Base-by-base conservation (phyloP, 305 asterid genomes). In the Stenogyne calaminthoides region DNA sequence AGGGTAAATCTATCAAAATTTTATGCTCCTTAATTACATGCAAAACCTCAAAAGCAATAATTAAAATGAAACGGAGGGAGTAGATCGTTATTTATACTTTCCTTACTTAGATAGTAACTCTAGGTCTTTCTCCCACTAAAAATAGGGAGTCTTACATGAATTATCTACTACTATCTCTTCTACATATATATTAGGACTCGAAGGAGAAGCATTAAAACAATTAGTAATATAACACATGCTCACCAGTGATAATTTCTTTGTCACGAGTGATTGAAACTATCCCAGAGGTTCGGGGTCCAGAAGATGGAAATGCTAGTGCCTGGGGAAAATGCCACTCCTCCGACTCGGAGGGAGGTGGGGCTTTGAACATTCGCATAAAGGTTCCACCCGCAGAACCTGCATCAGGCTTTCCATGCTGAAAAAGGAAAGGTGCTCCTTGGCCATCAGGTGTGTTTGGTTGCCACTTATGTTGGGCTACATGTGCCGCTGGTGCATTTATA, bases 381-480 rank as follows among this genome's bases (percentile, higher is more conserved):
- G 90, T 80, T 81, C 97, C 98, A 85, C 87, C 90, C 75, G 89
- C 85, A 61, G 92, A 85, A 77, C 86, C 86, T 64, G 91, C 77
- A 82, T 78, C 87, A 51, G 97, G 89, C 78, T 87, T 93, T 73
- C 96, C 97, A 65, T 91, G 97, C 72, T 95, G 88, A 82, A 95
- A 93, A 79, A 95, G 97, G 85, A 95, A 95, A 74, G 97, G 98
- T 16, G 96, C 54, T 55, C 99, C 99, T 74, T 88, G 95, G 61
- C 98, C 99, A 82, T 93, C 99, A 42, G 99, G 99, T 69, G 99
- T 93, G 83, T 95, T 95, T 51, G 97, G 98, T 82, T 95, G 99
- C 99, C 99, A 95, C 84, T 89, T 95, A 76, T 95, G 99, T 70
- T 87, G 95, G 39, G 97, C 98, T 69, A 95, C 75, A 67, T 91